Percentiles rank a stretch among this genome's conserved stretches.
Conservation (phyloP, 805 yeast species). For the Candida patagonica region DNA sequence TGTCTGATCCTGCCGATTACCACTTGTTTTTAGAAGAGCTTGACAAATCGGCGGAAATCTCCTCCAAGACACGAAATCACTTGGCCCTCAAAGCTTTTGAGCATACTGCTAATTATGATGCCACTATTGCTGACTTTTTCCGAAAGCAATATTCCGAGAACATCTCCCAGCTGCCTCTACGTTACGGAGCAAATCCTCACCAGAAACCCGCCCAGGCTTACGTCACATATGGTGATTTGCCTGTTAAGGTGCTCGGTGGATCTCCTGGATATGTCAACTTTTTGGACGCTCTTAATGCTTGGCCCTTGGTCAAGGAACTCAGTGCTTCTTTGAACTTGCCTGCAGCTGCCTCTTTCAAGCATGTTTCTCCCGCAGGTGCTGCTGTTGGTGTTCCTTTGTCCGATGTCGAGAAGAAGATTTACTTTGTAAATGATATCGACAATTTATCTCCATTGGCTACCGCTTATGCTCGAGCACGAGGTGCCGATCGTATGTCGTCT, state of each 20-base stretch:
- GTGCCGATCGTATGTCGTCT: conserved; percentile 99
- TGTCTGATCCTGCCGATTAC: conserved; percentile 92
- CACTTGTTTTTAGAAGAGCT: conserved; percentile 79
- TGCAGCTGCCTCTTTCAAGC: conserved; percentile 98
- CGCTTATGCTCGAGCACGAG: conserved; percentile 99
- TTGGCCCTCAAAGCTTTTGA: conserved; percentile 95
- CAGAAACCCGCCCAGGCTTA: conserved; percentile 99
- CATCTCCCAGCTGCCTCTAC: conserved; percentile 78
- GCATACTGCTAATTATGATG: conserved; percentile 96
- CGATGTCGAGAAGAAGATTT: conserved; percentile 87
- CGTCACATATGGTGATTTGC: conserved; percentile 77
- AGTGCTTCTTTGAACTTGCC: conserved; percentile 91
- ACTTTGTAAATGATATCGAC: conserved; percentile 91
- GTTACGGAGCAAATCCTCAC: conserved; percentile 99
- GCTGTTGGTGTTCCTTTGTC: conserved; percentile 93
- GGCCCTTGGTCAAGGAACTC: conserved; percentile 97
- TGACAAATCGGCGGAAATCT: conserved; percentile 52
- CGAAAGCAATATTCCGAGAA: conserved; percentile 94
- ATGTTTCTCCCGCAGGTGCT: conserved; percentile 97
- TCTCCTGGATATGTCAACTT: conserved; percentile 97
- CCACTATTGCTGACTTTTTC: conserved; percentile 92
- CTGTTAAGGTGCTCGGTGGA: conserved; percentile 88
- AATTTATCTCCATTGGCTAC: conserved; percentile 93
- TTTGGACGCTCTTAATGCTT: conserved; percentile 92
- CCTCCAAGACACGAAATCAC: conserved; percentile 64